phyloP scores from a whole-genome alignment of 164 flowering plant genomes.

The Berberis thunbergii region DNA sequence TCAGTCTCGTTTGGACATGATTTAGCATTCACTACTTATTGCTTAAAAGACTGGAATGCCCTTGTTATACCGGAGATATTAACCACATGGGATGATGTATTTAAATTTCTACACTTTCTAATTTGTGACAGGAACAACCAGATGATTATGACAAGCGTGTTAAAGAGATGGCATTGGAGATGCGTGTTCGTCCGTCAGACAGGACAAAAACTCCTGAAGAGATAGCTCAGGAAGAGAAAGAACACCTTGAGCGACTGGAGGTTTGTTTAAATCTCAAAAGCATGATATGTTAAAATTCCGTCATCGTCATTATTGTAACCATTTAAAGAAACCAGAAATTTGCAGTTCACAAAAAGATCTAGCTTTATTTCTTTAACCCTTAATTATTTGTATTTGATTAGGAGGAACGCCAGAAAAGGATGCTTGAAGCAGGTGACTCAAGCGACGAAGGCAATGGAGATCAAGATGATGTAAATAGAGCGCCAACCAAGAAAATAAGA shows the following conservation, averaged over 20 bases:
- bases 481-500: conserved; percentile 23
- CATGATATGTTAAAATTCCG: conserved; percentile 15
- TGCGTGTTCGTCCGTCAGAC: conserved; percentile 83
- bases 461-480: conserved; percentile 27
- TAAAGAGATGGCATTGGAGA: conserved; percentile 59
- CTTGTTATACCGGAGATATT: too few species aligned
- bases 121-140: conserved; percentile 46
- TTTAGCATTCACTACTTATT: too few species aligned
- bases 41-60: too few species aligned
- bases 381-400: conserved; percentile 17
- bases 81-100: too few species aligned
- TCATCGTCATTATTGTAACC: background rate
- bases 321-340: background rate
- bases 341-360: background rate
- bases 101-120: background rate
- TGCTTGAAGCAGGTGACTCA: conserved; percentile 59
- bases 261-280: conserved; percentile 9
- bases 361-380: background rate
- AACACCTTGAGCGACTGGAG: conserved; percentile 74
- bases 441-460: conserved; percentile 52
- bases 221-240: conserved; percentile 85
- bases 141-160: conserved; percentile 69
- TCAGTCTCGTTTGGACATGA: too few species aligned
- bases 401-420: conserved; percentile 88
- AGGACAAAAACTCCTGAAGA: conserved; percentile 89